phyloP scores from a whole-genome alignment of 768 basidiomycete genomes.

The Scleroderma citrinum region DNA sequence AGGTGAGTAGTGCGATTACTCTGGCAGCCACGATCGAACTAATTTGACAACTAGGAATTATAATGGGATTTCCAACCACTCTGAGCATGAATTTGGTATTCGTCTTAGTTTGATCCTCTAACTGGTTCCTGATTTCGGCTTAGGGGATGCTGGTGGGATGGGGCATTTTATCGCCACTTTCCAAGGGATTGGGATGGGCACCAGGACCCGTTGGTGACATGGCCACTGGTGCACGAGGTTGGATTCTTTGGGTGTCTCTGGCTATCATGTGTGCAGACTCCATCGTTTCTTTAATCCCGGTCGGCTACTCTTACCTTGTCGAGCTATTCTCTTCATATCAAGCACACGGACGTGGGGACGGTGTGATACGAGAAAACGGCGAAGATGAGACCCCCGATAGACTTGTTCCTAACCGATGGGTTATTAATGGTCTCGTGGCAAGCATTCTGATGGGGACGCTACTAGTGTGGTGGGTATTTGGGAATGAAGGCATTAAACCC shows the following conservation, averaged over 20 bases:
- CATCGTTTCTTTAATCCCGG: slow-evolving; percentile 77
- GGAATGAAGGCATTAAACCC: slow-evolving; percentile 84
- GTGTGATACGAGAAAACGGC: slow-evolving; percentile 31
- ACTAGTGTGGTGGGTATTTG: slow-evolving; percentile 87
- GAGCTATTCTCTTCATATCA: slow-evolving; percentile 27
- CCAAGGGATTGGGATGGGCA: slow-evolving; percentile 83
- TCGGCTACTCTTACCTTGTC: slow-evolving; percentile 48
- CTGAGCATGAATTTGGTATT: slow-evolving; percentile 85
- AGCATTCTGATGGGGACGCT: slow-evolving; percentile 68
- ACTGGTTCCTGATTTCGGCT: slow-evolving; percentile 2
- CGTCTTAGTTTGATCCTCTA: slow-evolving; percentile 1
- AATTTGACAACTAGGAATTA: slow-evolving; percentile 57
- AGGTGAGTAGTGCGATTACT: slow-evolving; percentile 35
- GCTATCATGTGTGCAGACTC: slow-evolving; percentile 96
- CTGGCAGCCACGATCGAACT: background rate
- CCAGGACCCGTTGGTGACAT: slow-evolving; percentile 89
- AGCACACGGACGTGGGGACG: slow-evolving; percentile 21
- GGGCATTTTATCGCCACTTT: slow-evolving; percentile 86
- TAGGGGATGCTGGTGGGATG: slow-evolving; percentile 97
- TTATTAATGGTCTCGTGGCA: slow-evolving; percentile 53
- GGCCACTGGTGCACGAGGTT: slow-evolving; percentile 83
- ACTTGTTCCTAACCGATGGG: slow-evolving; percentile 79
- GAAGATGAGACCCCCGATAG: slow-evolving; percentile 76
- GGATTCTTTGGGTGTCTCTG: slow-evolving; percentile 95
- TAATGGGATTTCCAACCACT: slow-evolving; percentile 96